These are phyloP conservation scores for Dianthus caryophyllus DNA, from an alignment of 148 eudicot genomes.

Conservation along the genomic window DNA sequence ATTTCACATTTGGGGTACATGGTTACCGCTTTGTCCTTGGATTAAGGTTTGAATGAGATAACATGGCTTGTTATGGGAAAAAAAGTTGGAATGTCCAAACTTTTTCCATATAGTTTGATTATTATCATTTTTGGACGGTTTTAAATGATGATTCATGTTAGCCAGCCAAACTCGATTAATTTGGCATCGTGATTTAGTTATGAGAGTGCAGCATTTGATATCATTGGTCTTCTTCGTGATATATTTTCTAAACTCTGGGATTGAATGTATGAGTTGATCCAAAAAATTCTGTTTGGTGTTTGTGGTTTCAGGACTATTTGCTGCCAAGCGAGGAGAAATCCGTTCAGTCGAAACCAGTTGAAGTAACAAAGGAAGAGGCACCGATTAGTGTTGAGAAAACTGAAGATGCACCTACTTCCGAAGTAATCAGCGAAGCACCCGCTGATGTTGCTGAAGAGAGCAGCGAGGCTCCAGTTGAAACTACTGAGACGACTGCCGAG, in stretches of 20 bases:
- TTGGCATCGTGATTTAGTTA: not conserved
- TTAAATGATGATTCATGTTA: too few species aligned
- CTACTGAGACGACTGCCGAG: slow-evolving; percentile 18
- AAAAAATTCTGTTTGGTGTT: slow-evolving; percentile 1
- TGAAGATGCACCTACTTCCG: slow-evolving; percentile 40
- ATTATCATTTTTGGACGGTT: too few species aligned
- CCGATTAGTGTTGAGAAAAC: slow-evolving; percentile 32
- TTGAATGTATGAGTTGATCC: not conserved
- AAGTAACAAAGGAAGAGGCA: slow-evolving; percentile 40
- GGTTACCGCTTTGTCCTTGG: not conserved
- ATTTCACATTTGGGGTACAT: not conserved
- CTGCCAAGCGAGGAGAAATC: slow-evolving; percentile 32
- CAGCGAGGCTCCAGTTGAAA: slow-evolving; percentile 25
- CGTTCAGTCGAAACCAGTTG: slow-evolving; percentile 36
- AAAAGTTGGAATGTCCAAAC: not conserved
- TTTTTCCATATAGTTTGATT: too few species aligned
- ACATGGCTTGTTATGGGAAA: not conserved
- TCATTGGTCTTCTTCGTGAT: not conserved
- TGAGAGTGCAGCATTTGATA: not conserved
- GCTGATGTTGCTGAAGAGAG: slow-evolving; percentile 25
- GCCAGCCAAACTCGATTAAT: not conserved
- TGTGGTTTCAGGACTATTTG: slow-evolving; percentile 29
- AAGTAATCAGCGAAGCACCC: not conserved
- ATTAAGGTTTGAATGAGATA: not conserved
- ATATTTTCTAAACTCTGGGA: not conserved